Evolutionary conservation across 2,329 filamentous ascomycete species (phyloP), one percentile per base, ranked within the genome.

Genomic region (Ilyonectria mors-panacis): DNA sequence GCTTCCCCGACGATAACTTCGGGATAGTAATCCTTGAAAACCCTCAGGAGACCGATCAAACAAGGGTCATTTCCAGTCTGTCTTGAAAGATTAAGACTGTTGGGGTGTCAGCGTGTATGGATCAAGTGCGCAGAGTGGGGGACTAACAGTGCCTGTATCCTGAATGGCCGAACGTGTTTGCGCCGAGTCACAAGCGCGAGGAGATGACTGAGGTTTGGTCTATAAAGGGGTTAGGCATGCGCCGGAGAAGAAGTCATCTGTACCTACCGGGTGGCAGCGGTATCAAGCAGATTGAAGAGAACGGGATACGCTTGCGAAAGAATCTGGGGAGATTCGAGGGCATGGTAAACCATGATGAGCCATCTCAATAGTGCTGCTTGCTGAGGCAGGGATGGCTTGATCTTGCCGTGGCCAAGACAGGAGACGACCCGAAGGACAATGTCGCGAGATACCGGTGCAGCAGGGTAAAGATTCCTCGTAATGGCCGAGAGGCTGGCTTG

Each of bases 1-100:
- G 88, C 84, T 70, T 92, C 91, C 23, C 92, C 93, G 15, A 95
- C 87, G 66, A 97, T 93, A 61, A 97, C 93, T 78, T 97, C 94
- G 0, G 94, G 94, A 75, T 95, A 97, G 79, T 95, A 97, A 78
- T 95, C 94, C 77, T 96, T 96, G 83, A 92, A 97, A n/a, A 95
- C 89, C 62, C 92, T 88, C 56, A 97, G 83, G 19, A 97, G 84
- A 3, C 93, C 93, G 42, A 92, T 86, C 39, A 97, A 83, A 58
- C 90, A 87, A 55, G 91, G 92, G 63, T 97, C 94, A 75, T 93
- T 92, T 19, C 91, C 91, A 5, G 85, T 87, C 74, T 89, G 87
- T 48, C 89, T 81, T 3, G 88, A 87, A 37, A 91, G 78, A 42
- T 84, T 83, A 69, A 92, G 82, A 56, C 89, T 91, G 10, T 15